Evolutionary conservation across 1,139 yeast species (phyloP).

Genomic region (Torulaspora globosa): DNA sequence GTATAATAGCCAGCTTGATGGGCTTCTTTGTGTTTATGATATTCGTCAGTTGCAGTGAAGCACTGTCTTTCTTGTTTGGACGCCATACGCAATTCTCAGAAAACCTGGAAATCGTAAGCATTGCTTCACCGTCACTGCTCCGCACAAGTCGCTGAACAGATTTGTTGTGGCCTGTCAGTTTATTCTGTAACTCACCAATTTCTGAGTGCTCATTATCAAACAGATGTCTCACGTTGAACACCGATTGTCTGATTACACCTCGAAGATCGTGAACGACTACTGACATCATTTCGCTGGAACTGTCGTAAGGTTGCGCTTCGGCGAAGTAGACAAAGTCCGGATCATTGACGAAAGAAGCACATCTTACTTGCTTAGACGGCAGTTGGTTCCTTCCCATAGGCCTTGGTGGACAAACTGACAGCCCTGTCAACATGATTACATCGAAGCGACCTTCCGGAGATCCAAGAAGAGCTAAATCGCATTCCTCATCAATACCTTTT

Average conservation of each 20-base stretch:
- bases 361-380: conserved; percentile 23
- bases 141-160: conserved; percentile 65
- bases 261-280: conserved; percentile 48
- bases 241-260: conserved; percentile 48
- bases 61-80: conserved; percentile 36
- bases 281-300: conserved; percentile 38
- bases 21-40: conserved; percentile 39
- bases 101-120: conserved; percentile 51
- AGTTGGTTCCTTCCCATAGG: conserved; percentile 33
- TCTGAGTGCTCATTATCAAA: conserved; percentile 28
- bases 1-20: conserved; percentile 48
- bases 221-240: conserved; percentile 40
- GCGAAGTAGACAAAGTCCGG: conserved; percentile 38
- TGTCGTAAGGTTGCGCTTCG: conserved; percentile 34
- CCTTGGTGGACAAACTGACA: conserved; percentile 48
- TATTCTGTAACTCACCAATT: conserved; percentile 41
- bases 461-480: conserved; percentile 57
- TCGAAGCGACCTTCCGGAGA: conserved; percentile 45
- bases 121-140: conserved; percentile 57
- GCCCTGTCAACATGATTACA: conserved; percentile 49
- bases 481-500: conserved; percentile 35
- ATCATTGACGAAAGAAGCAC: conserved; percentile 32
- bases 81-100: conserved; percentile 63
- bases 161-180: conserved; percentile 81
- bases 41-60: conserved; percentile 36